phyloP scores from a whole-genome alignment of 306 rosid species.

The Delonix regia region DNA sequence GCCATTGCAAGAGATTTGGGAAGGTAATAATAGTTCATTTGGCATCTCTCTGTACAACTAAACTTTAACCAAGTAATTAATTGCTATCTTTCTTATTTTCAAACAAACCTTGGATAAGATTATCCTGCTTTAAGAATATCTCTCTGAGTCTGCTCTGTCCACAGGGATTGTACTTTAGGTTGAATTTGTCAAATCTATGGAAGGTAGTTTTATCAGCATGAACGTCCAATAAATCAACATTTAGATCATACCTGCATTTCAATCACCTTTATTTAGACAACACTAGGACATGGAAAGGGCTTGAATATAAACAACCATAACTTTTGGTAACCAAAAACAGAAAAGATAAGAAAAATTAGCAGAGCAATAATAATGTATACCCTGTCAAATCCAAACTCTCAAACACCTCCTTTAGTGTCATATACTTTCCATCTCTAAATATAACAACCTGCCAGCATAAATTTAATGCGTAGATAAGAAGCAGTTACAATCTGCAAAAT shows the following conservation, averaged over 20 bases:
- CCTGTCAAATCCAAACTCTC: constrained; percentile 67
- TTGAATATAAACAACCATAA: not conserved
- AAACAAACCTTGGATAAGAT: constrained; percentile 85
- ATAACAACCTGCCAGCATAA: constrained; percentile 55
- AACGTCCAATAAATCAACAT: constrained; percentile 86
- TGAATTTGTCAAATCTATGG: constrained; percentile 92
- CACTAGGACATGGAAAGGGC: not conserved
- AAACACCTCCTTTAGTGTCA: constrained; percentile 66
- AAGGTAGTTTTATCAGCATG: constrained; percentile 94
- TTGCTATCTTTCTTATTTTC: constrained; percentile 19
- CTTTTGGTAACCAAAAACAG: not conserved
- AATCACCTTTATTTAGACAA: not conserved
- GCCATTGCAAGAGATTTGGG: too few relatives aligned
- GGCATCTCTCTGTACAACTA: too few relatives aligned
- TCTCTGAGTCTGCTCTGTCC: constrained; percentile 95
- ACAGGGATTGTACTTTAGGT: constrained; percentile 89
- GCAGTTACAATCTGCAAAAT: constrained; percentile 18
- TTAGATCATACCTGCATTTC: constrained; percentile 64
- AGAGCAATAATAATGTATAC: constrained; percentile 30
- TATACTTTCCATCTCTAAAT: constrained; percentile 66
- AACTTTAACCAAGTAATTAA: constrained; percentile 18
- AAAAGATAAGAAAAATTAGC: not conserved
- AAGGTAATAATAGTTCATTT: too few relatives aligned
- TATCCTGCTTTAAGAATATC: constrained; percentile 90
- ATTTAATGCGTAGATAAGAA: constrained; percentile 5